Evolutionary conservation across 352 stramenopile species (phyloP), one percentile per base, ranked within the genome.

Genomic region (Aphanomyces invadans): DNA sequence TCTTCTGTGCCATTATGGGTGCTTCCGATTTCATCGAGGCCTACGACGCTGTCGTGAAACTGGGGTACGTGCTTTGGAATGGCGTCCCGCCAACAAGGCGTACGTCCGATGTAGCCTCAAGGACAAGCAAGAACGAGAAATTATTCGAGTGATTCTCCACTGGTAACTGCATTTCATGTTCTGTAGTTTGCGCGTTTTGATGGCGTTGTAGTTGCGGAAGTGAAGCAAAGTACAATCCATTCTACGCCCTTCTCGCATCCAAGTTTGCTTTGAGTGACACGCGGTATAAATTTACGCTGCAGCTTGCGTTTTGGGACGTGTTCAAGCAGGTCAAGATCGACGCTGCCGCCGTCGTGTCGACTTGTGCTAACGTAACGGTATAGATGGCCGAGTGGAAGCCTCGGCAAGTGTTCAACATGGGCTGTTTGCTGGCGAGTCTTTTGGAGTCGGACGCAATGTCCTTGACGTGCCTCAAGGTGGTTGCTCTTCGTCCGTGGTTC

Each of bases 1-100:
- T 98, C 60, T 99, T 99, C 72, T 96, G 97, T 59, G 96, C 96
- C 29, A 92, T 99, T 70, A 98, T 99, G 92, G 90, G 89, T 28
- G 93, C 88, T 19, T 79, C 84, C 25, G 96, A 98, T 73, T 98
- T 85, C 65, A 81, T 98, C 49, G 95, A 99, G 74, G 92, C 95
- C 1, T 97, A 98, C 72, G 95, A 98, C 71, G 95, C 96, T 29
- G 76, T 99, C 46, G 71, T 97, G 57, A 78, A 96, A 63, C 72
- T 97, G 31, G 79, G 28, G 55, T 63, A 63, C 10, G 28, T 63
- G 17, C 28, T 63, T 51, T 63, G 17, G 33, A 63, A 39, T 63
- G 21, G n/a, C n/a, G n/a, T n/a, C n/a, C n/a, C n/a, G n/a, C 15
- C 23, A 15, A 7, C 15, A 7, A 42, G 7, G 36, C 15, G 36